Evolutionary conservation across 352 stramenopile genomes (phyloP), one percentile per base, ranked within the genome.

Genomic region (Phytophthora vignae): DNA sequence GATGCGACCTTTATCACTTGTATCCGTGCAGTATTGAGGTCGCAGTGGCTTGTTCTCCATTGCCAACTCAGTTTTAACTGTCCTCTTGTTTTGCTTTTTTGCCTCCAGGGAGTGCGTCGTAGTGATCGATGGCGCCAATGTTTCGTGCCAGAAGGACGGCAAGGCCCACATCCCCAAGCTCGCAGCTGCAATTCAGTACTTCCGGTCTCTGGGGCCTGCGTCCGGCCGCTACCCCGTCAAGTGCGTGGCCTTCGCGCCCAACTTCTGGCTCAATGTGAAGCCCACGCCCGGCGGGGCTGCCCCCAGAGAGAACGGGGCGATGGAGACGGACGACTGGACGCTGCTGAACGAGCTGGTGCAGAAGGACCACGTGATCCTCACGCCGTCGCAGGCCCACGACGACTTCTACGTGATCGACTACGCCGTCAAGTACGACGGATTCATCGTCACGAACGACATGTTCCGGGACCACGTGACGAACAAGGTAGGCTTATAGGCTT

Each of bases 331-430:
- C 17, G 80, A 92, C 59, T 81, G 68, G 73, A 62, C 55, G 6
- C 64, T 90, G 31, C 78, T 96, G 3, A 60, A 77, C 27, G 52
- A 70, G 6, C 67, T 96, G 42, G 85, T 95, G 25, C 77, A 88
- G 19, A 73, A 92, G 53, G 81, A 92, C 57, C 69, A 80, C 33
- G 85, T 94, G 25, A 83, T 92, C 33, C 81, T 94, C 40, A 95
- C 87, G n/a, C 89, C 87, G 33, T 92, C 89, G 9, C 89, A 94
- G 74, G 85, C 87, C 9, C 87, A 98, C 65, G 92, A 98, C 55
- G 92, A 98, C 71, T 97, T 86, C 40, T 98, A 97, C 65, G 91
- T 96, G 60, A 97, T 98, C 70, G 89, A 95, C 70, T 98, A 98
- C 67, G 90, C 91, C 3, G 86, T 93, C 71, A 94, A 93, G 61